Base-by-base conservation (phyloP, 2,329 filamentous ascomycete genomes). In the Ceratocystis papillata region DNA sequence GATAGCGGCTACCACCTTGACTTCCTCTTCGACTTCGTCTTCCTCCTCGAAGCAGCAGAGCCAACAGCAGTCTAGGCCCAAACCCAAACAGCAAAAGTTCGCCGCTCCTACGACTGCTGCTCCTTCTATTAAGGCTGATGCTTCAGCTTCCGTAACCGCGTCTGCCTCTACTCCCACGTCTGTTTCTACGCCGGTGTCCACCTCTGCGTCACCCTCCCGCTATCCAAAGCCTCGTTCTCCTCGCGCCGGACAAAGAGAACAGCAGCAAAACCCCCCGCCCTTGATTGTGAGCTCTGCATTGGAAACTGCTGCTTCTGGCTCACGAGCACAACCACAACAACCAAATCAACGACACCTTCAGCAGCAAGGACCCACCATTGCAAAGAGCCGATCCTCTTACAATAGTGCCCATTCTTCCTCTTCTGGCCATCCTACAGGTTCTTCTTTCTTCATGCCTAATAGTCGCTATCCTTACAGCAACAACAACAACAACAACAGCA, bases 371-470 rank as follows among this genome's bases (percentile, higher is more conserved):
- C 78, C 83, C 67, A 82, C 83, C 64, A 88, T 94, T 69, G 82
- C 85, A 70, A 86, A 89, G 75, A 85, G 89, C 70, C 86, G 88
- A 70, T 92, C 96, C 73, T 90, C 96, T 72, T 91, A 96, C 70
- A 90, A 96, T 41, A 41, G 37, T 41, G 8, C 74, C 93, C 93
- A 45, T 10, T 96, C 96, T 76, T 93, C 96, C 65, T 93, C 94
- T 65, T 96, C 48, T 17, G 28, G 55, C 10, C 22, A n/a, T 25
- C 48, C 48, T n/a, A n/a, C 15, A 7, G 46, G 46, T 15, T 22
- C 48, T 67, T 87, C 89, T 69, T 97, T 97, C 79, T 97, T 96
- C 78, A 91, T 97, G 84, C 93, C 97, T 75, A 94, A 97, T 74
- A 90, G 94, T 72, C 84, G 90, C 69, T 87, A 90, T 71, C 84